phyloP scores from a whole-genome alignment of 2,329 filamentous ascomycete species.

The Hypoxylon sp. region DNA sequence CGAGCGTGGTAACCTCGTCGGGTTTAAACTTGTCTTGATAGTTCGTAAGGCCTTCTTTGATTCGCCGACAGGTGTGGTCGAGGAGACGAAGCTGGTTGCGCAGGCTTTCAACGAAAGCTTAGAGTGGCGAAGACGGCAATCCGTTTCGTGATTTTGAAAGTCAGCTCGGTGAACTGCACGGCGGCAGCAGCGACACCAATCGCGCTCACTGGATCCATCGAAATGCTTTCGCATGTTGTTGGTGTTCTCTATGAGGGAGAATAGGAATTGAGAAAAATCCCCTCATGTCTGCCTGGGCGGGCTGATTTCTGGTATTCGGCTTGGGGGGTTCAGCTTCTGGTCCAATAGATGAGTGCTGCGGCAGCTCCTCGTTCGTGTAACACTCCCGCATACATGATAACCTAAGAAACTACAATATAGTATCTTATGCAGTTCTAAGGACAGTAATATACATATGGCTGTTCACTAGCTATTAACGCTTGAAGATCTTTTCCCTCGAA shows the following conservation, averaged over 20 bases:
- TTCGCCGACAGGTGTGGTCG: conserved; percentile 14
- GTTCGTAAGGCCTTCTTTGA: conserved; percentile 14
- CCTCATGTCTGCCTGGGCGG: no score
- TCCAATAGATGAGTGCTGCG: no score
- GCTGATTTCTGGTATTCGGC: no score
- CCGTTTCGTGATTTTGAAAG: conserved; percentile 21
- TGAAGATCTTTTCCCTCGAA: no score
- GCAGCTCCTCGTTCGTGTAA: no score
- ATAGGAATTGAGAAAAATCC: neutral
- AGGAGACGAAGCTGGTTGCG: conserved; percentile 28
- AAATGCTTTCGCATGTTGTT: neutral
- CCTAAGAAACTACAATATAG: no score
- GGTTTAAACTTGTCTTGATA: conserved; percentile 8
- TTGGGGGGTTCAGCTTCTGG: no score
- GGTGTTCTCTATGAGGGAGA: neutral
- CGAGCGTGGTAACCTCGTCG: conserved; percentile 6
- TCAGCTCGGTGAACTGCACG: conserved; percentile 16
- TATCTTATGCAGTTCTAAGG: no score
- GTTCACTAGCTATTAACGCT: no score
- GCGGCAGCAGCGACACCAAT: conserved; percentile 21
- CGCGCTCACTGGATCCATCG: conserved; percentile 21
- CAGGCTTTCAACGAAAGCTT: conserved; percentile 19
- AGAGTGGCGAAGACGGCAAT: conserved; percentile 16
- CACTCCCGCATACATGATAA: no score
- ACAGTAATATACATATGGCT: no score